Conservation (phyloP, 176 grass and related monocot genomes). For the Carex parvula region DNA sequence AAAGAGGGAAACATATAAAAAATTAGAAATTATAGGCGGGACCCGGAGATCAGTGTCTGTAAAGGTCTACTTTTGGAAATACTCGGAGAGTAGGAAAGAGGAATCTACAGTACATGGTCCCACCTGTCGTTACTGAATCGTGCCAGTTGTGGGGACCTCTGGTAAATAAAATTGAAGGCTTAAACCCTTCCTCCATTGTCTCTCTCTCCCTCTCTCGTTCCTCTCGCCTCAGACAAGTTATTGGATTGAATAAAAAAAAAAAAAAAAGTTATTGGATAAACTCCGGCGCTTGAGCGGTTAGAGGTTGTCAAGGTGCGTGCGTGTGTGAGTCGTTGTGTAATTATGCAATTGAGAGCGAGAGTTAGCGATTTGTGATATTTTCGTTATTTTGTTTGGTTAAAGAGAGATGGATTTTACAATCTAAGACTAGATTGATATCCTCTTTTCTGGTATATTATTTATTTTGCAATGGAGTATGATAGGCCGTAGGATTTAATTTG, state of each 20-base stretch:
- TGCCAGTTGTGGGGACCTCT: not conserved
- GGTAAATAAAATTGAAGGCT: not conserved
- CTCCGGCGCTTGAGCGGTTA: not conserved
- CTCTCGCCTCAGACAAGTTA: not conserved
- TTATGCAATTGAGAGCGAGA: not conserved
- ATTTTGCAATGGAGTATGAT: not conserved
- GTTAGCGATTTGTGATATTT: not conserved
- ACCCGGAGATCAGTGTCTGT: not conserved
- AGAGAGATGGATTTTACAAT: not conserved
- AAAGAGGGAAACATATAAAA: no score
- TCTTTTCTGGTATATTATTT: not conserved
- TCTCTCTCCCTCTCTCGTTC: not conserved
- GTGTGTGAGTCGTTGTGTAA: not conserved
- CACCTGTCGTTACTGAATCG: not conserved
- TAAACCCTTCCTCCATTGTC: not conserved
- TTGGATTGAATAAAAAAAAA: not conserved
- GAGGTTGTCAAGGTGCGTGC: not conserved
- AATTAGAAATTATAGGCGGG: not conserved
- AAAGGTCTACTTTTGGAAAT: not conserved
- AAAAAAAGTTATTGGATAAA: not conserved
- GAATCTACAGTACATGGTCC: no score
- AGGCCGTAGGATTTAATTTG: not conserved
- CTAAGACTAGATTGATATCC: not conserved
- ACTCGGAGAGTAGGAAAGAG: not conserved
- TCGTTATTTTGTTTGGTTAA: not conserved